phyloP scores from a whole-genome alignment of 2,329 filamentous ascomycete species.

The Aspergillus sergii region DNA sequence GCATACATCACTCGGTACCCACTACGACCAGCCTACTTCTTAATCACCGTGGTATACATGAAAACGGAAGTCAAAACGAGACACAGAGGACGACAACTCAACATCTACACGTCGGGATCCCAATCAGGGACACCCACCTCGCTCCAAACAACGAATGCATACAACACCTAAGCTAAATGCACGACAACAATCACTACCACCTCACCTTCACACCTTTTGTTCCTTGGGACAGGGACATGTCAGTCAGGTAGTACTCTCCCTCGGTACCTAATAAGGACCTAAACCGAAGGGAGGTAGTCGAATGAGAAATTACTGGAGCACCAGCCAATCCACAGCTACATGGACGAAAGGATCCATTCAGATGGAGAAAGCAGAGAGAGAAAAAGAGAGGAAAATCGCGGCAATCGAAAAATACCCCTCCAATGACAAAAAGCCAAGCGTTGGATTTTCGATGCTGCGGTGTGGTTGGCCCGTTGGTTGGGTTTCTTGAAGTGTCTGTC shows the following conservation, averaged over 20 bases:
- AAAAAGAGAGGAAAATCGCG: neutral
- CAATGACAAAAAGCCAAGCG: slow-evolving; percentile 4
- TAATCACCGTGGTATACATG: neutral
- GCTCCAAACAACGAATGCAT: slow-evolving; percentile 1
- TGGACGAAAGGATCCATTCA: neutral
- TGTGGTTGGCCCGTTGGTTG: neutral
- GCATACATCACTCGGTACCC: neutral
- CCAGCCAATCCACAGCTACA: neutral
- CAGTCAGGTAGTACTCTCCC: neutral
- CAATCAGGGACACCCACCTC: slow-evolving; percentile 2
- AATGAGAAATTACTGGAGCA: neutral
- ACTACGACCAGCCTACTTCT: neutral
- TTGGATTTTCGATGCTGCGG: neutral
- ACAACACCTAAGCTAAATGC: neutral
- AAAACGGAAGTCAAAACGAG: neutral
- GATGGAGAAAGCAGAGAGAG: neutral
- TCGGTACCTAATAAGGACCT: neutral
- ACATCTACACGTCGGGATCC: neutral
- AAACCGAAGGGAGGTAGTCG: neutral
- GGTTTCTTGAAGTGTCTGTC: slow-evolving; percentile 4
- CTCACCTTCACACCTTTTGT: neutral
- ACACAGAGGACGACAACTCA: neutral
- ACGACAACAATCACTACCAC: slow-evolving; percentile 7
- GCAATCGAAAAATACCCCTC: neutral
- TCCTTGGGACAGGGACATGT: neutral